Conservation (phyloP, 441 rosid species). For the Metrosideros polymorpha region DNA sequence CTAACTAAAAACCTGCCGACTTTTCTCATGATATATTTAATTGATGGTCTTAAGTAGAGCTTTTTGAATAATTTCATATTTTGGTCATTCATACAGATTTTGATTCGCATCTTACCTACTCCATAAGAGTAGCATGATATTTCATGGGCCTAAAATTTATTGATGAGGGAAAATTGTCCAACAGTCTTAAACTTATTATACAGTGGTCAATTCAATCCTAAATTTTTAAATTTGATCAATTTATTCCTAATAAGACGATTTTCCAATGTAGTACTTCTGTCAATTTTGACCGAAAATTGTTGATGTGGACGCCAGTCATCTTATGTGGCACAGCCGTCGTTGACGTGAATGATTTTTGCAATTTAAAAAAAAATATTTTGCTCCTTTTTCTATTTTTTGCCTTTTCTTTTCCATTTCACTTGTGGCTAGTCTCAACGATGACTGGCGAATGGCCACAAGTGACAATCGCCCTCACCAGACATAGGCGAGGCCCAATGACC, state of each 20-base stretch:
- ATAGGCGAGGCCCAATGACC: rapidly evolving
- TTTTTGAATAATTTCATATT: background rate
- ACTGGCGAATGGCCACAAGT: background rate
- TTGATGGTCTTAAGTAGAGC: background rate
- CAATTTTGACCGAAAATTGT: rapidly evolving
- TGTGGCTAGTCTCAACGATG: rapidly evolving
- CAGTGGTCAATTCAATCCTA: rapidly evolving
- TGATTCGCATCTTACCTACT: background rate
- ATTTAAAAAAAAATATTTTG: too few species aligned
- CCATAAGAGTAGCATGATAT: background rate
- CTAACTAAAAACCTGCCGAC: background rate
- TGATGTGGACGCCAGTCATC: rapidly evolving
- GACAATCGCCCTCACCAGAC: background rate
- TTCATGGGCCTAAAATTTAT: background rate
- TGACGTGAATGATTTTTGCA: background rate
- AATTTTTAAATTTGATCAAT: background rate
- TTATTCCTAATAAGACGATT: background rate
- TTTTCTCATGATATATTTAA: background rate
- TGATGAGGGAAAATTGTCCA: rapidly evolving
- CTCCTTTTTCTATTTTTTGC: too few species aligned
- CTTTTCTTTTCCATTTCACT: background rate
- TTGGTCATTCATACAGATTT: background rate
- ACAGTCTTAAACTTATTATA: background rate
- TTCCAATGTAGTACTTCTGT: rapidly evolving
- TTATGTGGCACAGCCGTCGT: rapidly evolving